Evolutionary conservation across 768 basidiomycete genomes (phyloP).

Genomic region (Galerina sulciceps): DNA sequence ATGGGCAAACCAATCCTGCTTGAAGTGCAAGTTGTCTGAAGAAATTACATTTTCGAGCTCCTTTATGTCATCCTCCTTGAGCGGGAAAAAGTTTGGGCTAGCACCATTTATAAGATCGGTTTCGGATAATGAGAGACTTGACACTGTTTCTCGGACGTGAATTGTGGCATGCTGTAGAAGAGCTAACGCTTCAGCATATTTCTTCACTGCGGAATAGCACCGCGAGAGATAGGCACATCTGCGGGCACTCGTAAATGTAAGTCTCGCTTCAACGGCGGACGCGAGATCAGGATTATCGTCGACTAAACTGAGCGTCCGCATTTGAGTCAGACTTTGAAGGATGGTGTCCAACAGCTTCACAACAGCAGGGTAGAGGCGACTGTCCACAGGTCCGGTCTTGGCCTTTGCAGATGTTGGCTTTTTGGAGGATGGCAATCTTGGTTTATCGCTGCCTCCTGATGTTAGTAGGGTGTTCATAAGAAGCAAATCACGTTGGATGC

Average conservation of each 20-base stretch:
- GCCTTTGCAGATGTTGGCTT: slow-evolving; percentile 28
- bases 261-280: slow-evolving; percentile 74
- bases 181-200: slow-evolving; percentile 72
- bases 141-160: slow-evolving; percentile 74
- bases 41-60: slow-evolving; percentile 57
- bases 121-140: slow-evolving; percentile 51
- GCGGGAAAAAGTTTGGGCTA: slow-evolving; percentile 58
- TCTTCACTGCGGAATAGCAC: slow-evolving; percentile 72
- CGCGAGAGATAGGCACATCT: slow-evolving; percentile 81
- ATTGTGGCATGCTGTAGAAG: slow-evolving; percentile 74
- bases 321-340: slow-evolving; percentile 83
- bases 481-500: slow-evolving; percentile 88
- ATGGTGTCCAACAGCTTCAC: slow-evolving; percentile 89
- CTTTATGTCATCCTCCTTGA: slow-evolving; percentile 46
- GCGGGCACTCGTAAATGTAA: slow-evolving; percentile 75
- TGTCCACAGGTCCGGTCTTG: slow-evolving; percentile 57
- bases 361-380: slow-evolving; percentile 80
- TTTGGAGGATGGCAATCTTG: slow-evolving; percentile 25
- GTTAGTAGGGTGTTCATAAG: slow-evolving; percentile 69
- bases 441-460: slow-evolving; percentile 39
- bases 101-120: slow-evolving; percentile 48
- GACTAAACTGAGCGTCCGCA: slow-evolving; percentile 81
- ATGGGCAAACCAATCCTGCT: slow-evolving; percentile 78
- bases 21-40: slow-evolving; percentile 53
- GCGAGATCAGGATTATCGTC: slow-evolving; percentile 88